A percentile compares a stretch with the other conserved stretches of the same genome.
These are phyloP conservation scores for Penicillium verrucosum DNA, from an alignment of 2,329 filamentous ascomycete species.

Conservation along the genomic window DNA sequence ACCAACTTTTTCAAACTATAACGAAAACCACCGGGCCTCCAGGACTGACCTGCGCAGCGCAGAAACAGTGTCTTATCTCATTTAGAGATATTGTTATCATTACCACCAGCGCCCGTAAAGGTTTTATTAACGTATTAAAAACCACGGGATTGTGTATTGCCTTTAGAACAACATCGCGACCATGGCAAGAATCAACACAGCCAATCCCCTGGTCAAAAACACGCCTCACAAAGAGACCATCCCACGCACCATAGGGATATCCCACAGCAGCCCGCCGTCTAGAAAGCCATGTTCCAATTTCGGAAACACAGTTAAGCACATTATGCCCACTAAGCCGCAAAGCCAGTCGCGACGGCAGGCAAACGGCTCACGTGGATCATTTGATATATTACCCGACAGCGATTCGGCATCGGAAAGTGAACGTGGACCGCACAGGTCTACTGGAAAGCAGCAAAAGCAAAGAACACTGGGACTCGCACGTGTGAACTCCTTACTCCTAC, in stretches of 20 bases:
- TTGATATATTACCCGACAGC: conserved; percentile 33
- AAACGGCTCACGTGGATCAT: conserved; percentile 18
- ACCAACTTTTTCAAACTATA: neutral
- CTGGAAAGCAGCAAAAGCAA: conserved; percentile 23
- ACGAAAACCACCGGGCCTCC: neutral
- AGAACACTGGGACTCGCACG: conserved; percentile 30
- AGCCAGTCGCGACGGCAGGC: conserved; percentile 19
- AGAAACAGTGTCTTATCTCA: too few species aligned
- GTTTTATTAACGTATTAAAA: neutral
- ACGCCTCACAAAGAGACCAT: neutral
- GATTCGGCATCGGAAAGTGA: conserved; percentile 21
- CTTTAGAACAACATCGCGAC: neutral
- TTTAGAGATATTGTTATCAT: neutral
- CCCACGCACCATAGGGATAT: neutral
- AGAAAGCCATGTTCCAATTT: conserved; percentile 8
- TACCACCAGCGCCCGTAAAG: neutral
- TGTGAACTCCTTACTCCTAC: conserved; percentile 36
- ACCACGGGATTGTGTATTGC: neutral
- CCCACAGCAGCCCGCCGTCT: neutral
- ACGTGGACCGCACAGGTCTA: conserved; percentile 6
- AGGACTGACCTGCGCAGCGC: neutral
- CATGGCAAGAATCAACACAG: conserved; percentile 31
- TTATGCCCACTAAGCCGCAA: neutral
- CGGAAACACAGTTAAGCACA: neutral
- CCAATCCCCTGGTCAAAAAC: conserved; percentile 12